These are phyloP conservation scores for Fraxinus albicans DNA, from an alignment of 305 asterid genomes.

Conservation along the genomic window DNA sequence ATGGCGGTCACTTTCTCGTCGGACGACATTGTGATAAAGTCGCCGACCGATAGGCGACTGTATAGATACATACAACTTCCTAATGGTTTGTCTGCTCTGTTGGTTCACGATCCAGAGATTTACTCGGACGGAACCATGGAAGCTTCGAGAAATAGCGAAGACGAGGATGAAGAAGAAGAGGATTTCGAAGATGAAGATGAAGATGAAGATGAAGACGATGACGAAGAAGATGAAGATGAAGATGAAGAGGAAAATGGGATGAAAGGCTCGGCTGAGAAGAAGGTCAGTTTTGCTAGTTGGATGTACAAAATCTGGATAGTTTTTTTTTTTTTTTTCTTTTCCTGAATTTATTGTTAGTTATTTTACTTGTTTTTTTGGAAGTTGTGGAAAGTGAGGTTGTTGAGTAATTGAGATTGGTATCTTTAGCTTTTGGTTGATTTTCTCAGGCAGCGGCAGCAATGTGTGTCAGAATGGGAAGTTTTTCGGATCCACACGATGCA, in stretches of 20 bases:
- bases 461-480: conserved; percentile 95
- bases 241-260: conserved; percentile 32
- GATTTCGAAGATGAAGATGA: conserved; percentile 28
- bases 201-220: conserved; percentile 24
- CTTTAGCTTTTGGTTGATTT: conserved; percentile 20
- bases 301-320: background rate
- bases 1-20: conserved; percentile 66
- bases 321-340: background rate
- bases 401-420: background rate
- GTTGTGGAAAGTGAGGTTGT: conserved; percentile 7
- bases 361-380: background rate
- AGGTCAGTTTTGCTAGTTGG: conserved; percentile 41
- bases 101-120: conserved; percentile 98
- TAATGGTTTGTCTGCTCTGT: conserved; percentile 81
- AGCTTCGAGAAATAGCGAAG: conserved; percentile 19
- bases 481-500: conserved; percentile 88
- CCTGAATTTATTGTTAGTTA: background rate
- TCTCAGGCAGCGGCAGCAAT: conserved; percentile 95
- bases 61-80: conserved; percentile 79
- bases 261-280: conserved; percentile 67
- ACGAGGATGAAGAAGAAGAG: conserved; percentile 41
- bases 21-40: conserved; percentile 69
- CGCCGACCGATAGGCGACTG: conserved; percentile 76
- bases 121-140: conserved; percentile 42
- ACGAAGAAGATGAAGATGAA: conserved; percentile 17